These are phyloP conservation scores for Mitragyna speciosa DNA, from an alignment of 257 asterid genomes.

Conservation along the genomic window DNA sequence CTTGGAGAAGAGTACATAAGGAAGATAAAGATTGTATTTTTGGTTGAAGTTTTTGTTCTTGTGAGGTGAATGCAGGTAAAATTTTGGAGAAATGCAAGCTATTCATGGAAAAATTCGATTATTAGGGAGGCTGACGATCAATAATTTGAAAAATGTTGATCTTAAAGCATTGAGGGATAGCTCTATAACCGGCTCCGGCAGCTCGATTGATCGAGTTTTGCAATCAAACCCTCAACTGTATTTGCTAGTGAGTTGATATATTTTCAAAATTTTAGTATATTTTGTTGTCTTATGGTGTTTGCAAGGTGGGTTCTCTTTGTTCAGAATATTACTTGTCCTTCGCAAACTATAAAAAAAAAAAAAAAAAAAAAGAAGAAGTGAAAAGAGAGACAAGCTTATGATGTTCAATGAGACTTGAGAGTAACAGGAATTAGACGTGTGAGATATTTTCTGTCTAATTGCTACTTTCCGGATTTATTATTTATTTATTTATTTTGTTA, in stretches of 20 bases:
- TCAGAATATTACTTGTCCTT: neutral
- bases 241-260: neutral
- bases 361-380: too few relatives aligned
- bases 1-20: neutral
- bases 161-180: slow-evolving; percentile 4
- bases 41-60: neutral
- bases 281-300: neutral
- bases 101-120: slow-evolving; percentile 42
- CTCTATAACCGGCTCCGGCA: neutral
- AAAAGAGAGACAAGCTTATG: neutral
- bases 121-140: slow-evolving; percentile 35
- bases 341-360: neutral
- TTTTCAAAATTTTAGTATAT: neutral
- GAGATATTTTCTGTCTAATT: neutral
- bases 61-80: slow-evolving; percentile 22
- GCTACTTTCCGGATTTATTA: neutral
- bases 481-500: neutral
- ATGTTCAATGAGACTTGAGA: neutral
- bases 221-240: neutral
- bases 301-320: neutral
- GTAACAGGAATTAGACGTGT: neutral
- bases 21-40: neutral
- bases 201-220: neutral
- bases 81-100: slow-evolving; percentile 49
- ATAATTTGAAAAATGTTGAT: slow-evolving; percentile 34